phyloP scores from a whole-genome alignment of 768 basidiomycete genomes.

The Rhodotorula babjevae region DNA sequence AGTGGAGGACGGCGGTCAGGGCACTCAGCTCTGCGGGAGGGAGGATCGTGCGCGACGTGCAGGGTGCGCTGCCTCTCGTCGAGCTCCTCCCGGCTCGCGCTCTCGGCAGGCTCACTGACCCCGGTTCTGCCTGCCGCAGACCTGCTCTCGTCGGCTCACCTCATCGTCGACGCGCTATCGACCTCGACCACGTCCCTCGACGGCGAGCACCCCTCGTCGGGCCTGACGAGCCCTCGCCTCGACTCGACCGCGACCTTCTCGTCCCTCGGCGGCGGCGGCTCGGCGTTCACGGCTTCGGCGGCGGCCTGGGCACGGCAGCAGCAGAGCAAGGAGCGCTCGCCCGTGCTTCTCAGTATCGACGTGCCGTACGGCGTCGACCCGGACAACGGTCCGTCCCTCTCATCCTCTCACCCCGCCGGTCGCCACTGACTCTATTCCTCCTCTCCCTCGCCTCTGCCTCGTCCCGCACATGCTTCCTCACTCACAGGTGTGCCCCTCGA shows the following conservation, averaged over 20 bases:
- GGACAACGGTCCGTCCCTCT: not conserved
- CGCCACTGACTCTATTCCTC: not conserved
- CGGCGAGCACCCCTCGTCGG: not conserved
- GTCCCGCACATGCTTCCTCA: too few relatives aligned
- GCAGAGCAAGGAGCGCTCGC: not conserved
- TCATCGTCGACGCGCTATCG: slow-evolving; percentile 19
- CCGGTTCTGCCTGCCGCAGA: too few relatives aligned
- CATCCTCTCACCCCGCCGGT: not conserved
- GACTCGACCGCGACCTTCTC: not conserved
- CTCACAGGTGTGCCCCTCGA: not conserved
- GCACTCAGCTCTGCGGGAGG: slow-evolving; percentile 17
- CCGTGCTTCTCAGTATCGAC: not conserved
- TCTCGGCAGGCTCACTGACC: too few relatives aligned
- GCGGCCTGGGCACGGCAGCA: not conserved
- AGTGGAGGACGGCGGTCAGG: slow-evolving; percentile 6
- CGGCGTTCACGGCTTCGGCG: not conserved
- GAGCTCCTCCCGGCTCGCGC: too few relatives aligned
- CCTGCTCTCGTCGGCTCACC: slow-evolving; percentile 13
- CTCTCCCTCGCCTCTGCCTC: too few relatives aligned
- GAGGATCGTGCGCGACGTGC: slow-evolving; percentile 11
- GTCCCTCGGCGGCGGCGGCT: not conserved
- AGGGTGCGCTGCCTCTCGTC: slow-evolving; percentile 1
- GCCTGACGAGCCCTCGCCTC: not conserved
- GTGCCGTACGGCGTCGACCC: slow-evolving; percentile 7
- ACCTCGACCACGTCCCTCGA: not conserved